Evolutionary conservation across 2,329 filamentous ascomycete species (phyloP).

Genomic region (Fusarium sterilihyphosum): DNA sequence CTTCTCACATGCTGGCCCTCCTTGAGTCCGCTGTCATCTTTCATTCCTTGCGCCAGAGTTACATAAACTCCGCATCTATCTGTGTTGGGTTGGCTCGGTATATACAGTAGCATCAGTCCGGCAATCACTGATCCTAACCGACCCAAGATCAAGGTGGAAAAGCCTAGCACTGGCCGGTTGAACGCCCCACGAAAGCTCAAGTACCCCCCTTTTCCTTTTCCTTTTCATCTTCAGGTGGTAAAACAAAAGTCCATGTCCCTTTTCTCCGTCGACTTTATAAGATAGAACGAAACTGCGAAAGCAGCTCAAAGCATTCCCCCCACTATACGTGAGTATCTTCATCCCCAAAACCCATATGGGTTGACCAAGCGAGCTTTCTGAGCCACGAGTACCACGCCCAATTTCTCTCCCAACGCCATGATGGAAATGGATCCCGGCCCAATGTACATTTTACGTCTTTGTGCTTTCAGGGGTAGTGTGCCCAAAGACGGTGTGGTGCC

Average conservation of each 20-base stretch:
- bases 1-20: background rate
- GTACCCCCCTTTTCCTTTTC: background rate
- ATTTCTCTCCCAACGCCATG: conserved; percentile 32
- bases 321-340: background rate
- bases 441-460: conserved; percentile 30
- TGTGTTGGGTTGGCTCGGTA: conserved; percentile 18
- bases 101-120: conserved; percentile 29
- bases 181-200: conserved; percentile 38
- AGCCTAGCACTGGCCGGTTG: conserved; percentile 36
- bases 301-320: conserved; percentile 1
- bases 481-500: conserved; percentile 1
- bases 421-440: conserved; percentile 29
- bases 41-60: conserved; percentile 9
- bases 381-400: background rate
- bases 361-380: conserved; percentile 20
- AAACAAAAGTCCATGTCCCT: conserved; percentile 17
- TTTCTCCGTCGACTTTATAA: conserved; percentile 4
- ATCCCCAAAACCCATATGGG: conserved; percentile 2
- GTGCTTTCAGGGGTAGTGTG: background rate
- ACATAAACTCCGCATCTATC: conserved; percentile 31
- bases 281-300: background rate
- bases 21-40: conserved; percentile 7
- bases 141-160: conserved; percentile 14
- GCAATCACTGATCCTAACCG: background rate
- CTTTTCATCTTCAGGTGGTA: conserved; percentile 11